Conservation (phyloP, 257 asterid genomes). For the Lantana camara region DNA sequence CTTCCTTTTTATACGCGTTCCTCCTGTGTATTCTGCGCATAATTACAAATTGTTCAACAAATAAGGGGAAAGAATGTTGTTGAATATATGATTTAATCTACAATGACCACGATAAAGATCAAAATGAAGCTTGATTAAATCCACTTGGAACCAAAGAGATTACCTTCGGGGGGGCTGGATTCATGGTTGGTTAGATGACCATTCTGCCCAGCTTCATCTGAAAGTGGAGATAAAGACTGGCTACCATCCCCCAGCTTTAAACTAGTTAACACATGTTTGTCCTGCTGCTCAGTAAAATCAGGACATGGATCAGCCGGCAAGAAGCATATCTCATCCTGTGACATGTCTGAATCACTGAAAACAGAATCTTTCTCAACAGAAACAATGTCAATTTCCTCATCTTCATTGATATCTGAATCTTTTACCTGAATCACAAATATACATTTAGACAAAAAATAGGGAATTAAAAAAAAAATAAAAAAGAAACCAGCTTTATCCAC, state of each 20-base stretch:
- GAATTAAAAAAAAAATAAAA: neutral
- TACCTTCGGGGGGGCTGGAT: slow-evolving; percentile 80
- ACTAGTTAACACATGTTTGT: slow-evolving; percentile 51
- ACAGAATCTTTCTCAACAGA: slow-evolving; percentile 71
- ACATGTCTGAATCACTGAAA: slow-evolving; percentile 89
- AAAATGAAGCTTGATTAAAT: slow-evolving; percentile 24
- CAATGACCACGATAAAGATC: neutral
- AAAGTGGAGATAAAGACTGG: slow-evolving; percentile 75
- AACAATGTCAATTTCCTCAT: slow-evolving; percentile 73
- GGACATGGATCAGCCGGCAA: slow-evolving; percentile 82
- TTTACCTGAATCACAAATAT: slow-evolving; percentile 54
- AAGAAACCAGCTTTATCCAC: neutral
- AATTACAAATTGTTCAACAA: slow-evolving; percentile 47
- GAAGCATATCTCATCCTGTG: slow-evolving; percentile 73
- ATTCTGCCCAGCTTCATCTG: slow-evolving; percentile 75
- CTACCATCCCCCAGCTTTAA: slow-evolving; percentile 67
- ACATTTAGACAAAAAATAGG: slow-evolving; percentile 24
- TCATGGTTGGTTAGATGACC: slow-evolving; percentile 61
- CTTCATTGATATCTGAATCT: slow-evolving; percentile 70
- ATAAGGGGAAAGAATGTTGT: neutral
- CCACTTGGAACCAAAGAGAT: slow-evolving; percentile 4
- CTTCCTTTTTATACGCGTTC: slow-evolving; percentile 54
- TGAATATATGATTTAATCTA: neutral
- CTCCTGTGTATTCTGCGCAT: slow-evolving; percentile 75
- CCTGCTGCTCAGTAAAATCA: slow-evolving; percentile 74